Evolutionary conservation across 768 basidiomycete species (phyloP).

Genomic region (Psilocybe cubensis): DNA sequence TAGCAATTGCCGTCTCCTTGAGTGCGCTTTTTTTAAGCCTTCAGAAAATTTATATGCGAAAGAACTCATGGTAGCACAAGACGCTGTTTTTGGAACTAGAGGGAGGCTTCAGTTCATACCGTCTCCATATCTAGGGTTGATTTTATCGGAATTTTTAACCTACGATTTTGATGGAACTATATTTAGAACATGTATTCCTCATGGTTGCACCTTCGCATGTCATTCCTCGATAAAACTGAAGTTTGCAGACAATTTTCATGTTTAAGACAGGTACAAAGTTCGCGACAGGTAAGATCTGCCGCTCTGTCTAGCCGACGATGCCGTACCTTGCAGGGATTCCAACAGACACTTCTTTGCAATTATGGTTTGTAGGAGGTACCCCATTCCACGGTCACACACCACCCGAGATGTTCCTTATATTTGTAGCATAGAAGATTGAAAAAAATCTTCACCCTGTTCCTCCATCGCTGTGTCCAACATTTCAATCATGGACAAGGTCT

Average conservation of each 20-base stretch:
- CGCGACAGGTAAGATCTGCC: neutral
- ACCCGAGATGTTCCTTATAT: neutral
- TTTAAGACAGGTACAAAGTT: neutral
- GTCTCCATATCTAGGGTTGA: no score
- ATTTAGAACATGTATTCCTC: neutral
- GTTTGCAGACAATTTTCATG: neutral
- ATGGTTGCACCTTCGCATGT: neutral
- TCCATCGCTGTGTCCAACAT: neutral
- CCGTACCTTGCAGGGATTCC: neutral
- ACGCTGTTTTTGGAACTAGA: no score
- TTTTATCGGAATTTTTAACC: no score
- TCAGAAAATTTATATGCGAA: no score
- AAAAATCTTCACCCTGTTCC: neutral
- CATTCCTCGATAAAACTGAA: neutral
- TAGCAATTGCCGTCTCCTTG: no score
- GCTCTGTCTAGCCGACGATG: neutral
- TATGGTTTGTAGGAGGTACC: neutral
- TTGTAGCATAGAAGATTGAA: neutral
- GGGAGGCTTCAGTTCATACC: no score
- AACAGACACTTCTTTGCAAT: neutral
- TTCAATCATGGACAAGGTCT: constrained; percentile 16
- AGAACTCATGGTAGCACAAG: no score
- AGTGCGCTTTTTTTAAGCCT: no score
- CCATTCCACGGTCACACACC: neutral
- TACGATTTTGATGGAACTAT: no score